Evolutionary conservation across 2,329 filamentous ascomycete genomes (phyloP).

Genomic region (Epichloe aotearoae): DNA sequence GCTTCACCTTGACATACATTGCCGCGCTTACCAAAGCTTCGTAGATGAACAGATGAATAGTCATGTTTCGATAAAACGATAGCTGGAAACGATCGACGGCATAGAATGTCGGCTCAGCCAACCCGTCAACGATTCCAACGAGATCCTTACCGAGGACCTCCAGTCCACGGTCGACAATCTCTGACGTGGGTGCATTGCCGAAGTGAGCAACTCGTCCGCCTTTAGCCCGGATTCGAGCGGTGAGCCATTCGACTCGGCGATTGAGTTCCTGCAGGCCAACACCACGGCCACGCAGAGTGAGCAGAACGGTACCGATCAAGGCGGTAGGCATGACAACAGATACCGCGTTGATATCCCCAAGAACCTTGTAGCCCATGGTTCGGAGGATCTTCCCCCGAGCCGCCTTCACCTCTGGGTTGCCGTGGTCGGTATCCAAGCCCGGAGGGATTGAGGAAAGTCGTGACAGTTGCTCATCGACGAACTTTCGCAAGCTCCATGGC

Average conservation of each 20-base stretch:
- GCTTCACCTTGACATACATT: slow-evolving; percentile 84
- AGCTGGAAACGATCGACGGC: slow-evolving; percentile 94
- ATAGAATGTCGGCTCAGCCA: slow-evolving; percentile 86
- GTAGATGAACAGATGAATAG: slow-evolving; percentile 92
- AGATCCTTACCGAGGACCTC: slow-evolving; percentile 85
- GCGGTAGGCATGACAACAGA: slow-evolving; percentile 98
- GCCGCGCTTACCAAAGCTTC: slow-evolving; percentile 82
- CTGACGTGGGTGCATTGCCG: slow-evolving; percentile 61
- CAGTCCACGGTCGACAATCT: slow-evolving; percentile 77
- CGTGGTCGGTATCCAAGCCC: slow-evolving; percentile 31
- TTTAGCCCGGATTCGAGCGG: slow-evolving; percentile 65
- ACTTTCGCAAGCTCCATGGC: slow-evolving; percentile 79
- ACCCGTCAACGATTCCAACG: slow-evolving; percentile 62
- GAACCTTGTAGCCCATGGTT: slow-evolving; percentile 80
- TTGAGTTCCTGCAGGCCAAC: slow-evolving; percentile 80
- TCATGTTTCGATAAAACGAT: slow-evolving; percentile 98
- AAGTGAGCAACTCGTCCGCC: slow-evolving; percentile 92
- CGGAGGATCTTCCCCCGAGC: slow-evolving; percentile 59
- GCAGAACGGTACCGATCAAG: slow-evolving; percentile 80
- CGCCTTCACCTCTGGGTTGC: slow-evolving; percentile 34
- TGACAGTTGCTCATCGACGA: slow-evolving; percentile 63
- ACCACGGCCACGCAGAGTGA: slow-evolving; percentile 82
- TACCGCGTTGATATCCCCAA: slow-evolving; percentile 89
- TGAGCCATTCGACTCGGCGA: slow-evolving; percentile 82
- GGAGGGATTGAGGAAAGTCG: slow-evolving; percentile 31